These are phyloP conservation scores for Cicer bijugum DNA, from an alignment of 306 rosid genomes.

Conservation along the genomic window DNA sequence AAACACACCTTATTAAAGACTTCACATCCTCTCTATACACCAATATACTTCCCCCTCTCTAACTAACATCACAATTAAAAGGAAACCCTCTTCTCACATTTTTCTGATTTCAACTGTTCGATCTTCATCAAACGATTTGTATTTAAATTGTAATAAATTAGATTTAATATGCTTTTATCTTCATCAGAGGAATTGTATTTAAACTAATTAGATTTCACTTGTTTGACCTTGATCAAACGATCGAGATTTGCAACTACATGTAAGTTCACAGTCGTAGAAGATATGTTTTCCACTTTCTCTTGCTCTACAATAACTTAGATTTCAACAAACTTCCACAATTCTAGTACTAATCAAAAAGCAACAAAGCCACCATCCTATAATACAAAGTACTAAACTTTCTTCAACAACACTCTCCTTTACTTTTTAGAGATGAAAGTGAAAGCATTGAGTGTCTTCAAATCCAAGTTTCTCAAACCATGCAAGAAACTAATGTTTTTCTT, in stretches of 20 bases:
- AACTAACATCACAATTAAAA: constrained; percentile 27
- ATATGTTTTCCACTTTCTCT: background rate
- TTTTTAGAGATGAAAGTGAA: constrained; percentile 65
- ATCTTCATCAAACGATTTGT: background rate
- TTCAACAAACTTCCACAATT: constrained; percentile 42
- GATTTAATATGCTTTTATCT: background rate
- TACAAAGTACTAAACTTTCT: constrained; percentile 50
- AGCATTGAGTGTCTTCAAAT: constrained; percentile 66
- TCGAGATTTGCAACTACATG: background rate
- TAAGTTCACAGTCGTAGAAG: background rate
- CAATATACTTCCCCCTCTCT: constrained; percentile 42
- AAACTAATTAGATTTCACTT: background rate
- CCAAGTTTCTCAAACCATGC: constrained; percentile 81
- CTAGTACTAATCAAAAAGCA: constrained; percentile 32
- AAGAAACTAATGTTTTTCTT: constrained; percentile 54
- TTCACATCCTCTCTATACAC: constrained; percentile 30
- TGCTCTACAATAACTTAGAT: constrained; percentile 47
- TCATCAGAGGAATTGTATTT: background rate
- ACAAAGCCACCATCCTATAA: constrained; percentile 36
- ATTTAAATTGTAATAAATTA: background rate
- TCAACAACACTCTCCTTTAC: constrained; percentile 54
- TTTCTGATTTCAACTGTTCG: background rate
- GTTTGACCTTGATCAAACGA: background rate
- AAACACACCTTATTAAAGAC: constrained; percentile 37
- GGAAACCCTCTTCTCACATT: background rate